Evolutionary conservation across 164 flowering plant genomes (phyloP), one percentile per base, ranked within the genome.

Genomic region (Stephania japonica): DNA sequence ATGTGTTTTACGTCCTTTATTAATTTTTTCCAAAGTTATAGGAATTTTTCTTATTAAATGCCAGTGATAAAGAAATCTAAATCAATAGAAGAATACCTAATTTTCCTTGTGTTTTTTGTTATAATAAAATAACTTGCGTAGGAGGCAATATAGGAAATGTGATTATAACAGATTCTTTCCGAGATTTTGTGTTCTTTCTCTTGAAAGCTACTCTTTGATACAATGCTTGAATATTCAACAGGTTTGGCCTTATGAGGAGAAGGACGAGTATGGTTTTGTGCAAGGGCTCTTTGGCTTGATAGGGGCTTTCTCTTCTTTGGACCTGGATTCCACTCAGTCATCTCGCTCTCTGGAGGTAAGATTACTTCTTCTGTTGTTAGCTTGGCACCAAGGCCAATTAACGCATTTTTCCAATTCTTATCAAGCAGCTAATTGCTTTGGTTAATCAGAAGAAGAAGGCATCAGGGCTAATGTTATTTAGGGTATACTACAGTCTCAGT

Each of bases 161-260:
- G 18, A 49, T 49, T 49, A 49, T 49, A 49, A 49, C 18, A 10
- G 5, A 10, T 49, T 16, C 12, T 10, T 49, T 49, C 56, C 56
- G 12, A 10, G 12, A 2, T 10, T 10, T 49, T 10, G 2, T 10
- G 14, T 16, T 49, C 2, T 10, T 49, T 49, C 1, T 16, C 6
- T 10, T 16, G 12, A 49, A 1, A 49, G 12, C 12, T 49, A 8
- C 56, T 49, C 56, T 10, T 10, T 49, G 18, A 63, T 27, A 41
- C 16, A 26, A 42, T 25, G 13, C 65, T 66, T 70, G 69, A 21
- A 25, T 44, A 76, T 66, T 61, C 18, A 70, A 32, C 56, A 89
- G 99, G 92, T 91, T 81, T 95, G 99, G 99, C 93, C 98, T 24
- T 95, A 90, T 77, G 97, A 95, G 73, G 94, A 91, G 83, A 88